Evolutionary conservation across 1,139 yeast genomes (phyloP).

Genomic region (Saccharomyces hybrid): DNA sequence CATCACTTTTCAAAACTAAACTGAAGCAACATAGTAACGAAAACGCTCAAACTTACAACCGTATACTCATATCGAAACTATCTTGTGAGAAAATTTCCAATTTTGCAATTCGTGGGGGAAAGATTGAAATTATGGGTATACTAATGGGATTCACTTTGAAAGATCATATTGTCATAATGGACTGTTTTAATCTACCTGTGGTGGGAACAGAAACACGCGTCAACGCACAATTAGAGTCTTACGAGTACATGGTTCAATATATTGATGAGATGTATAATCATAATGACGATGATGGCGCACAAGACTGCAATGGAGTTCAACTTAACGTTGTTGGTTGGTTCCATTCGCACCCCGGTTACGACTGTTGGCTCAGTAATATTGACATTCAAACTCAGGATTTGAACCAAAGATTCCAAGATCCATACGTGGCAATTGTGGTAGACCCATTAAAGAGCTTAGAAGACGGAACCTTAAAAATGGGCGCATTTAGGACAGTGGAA

Average conservation of each 20-base stretch:
- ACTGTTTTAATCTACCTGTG: slow-evolving; percentile 81
- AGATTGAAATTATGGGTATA: slow-evolving; percentile 93
- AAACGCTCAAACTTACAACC: slow-evolving; percentile 38
- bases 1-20: not conserved
- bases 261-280: slow-evolving; percentile 50
- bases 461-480: slow-evolving; percentile 71
- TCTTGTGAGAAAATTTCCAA: slow-evolving; percentile 74
- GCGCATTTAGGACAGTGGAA: slow-evolving; percentile 77
- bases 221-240: slow-evolving; percentile 89
- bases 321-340: slow-evolving; percentile 82
- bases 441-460: slow-evolving; percentile 69
- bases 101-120: slow-evolving; percentile 80
- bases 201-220: slow-evolving; percentile 96
- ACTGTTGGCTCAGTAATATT: slow-evolving; percentile 87
- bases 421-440: slow-evolving; percentile 79
- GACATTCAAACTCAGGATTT: slow-evolving; percentile 82
- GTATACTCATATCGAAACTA: slow-evolving; percentile 60
- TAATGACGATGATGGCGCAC: slow-evolving; percentile 35
- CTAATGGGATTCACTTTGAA: slow-evolving; percentile 67
- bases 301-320: slow-evolving; percentile 25
- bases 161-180: slow-evolving; percentile 62
- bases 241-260: slow-evolving; percentile 89
- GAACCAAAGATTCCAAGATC: slow-evolving; percentile 86
- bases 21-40: not conserved
- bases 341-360: slow-evolving; percentile 96